Base-by-base conservation (phyloP, 73 alveolate species). In the Blepharisma stoltei region DNA sequence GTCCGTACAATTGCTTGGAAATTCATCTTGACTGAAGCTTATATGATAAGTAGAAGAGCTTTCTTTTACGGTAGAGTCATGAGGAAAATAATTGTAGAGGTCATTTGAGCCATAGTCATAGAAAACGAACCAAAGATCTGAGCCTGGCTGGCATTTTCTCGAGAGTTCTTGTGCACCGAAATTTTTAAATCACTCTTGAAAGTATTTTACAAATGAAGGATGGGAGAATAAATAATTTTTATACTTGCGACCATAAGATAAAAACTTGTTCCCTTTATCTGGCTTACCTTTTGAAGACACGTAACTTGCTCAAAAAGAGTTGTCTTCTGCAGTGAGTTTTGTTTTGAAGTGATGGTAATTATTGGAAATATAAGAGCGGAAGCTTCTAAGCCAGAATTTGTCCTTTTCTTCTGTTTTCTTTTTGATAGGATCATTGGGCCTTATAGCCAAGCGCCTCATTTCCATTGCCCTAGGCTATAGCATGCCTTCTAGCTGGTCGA, bases 361-460 rank as follows among this genome's bases (percentile, higher is more conserved):
- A 9, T 14, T 25, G 14, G 14, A 14, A n/a, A 60, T 60, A 25
- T 60, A 60, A 60, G 46, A n/a, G 14, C 73, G 73, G 73, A 60
- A 60, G 18, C 37, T 25, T 25, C 73, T 14, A 9, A 60, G 73
- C 73, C 73, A 60, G 45, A 14, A 60, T 25, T 60, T 60, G 73
- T 60, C 73, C 23, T 60, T 60, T 60, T 60, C 73, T 60, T 60
- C 73, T 8, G 73, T 60, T 25, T 60, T 60, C 46, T 60, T 60
- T 38, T 60, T 60, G 46, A 60, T 60, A 8, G 73, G 73, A 25
- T 60, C 73, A 60, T 60, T 60, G 18, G 73, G 73, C 11, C 73
- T n/a, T 8, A 55, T 55, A 7, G 71, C 44, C 43, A 7, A 7
- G 6, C 71, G 71, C 7, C 71, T 37, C 6, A 8, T 7, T 55